Percentiles rank a stretch among this genome's conserved stretches.
Conservation (phyloP, 1,139 yeast species). For the Yamadazyma friedrichii region DNA sequence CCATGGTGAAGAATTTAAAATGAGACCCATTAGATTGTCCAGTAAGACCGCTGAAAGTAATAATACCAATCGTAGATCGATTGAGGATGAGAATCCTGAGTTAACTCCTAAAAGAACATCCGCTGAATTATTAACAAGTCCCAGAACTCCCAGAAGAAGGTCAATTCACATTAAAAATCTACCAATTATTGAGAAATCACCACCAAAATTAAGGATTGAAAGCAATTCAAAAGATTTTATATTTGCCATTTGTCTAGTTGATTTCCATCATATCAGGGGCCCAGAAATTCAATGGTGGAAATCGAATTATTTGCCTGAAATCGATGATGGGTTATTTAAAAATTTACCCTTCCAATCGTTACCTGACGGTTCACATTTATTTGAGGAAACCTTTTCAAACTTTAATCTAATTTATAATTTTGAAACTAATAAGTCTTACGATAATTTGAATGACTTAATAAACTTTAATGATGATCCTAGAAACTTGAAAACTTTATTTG, state of each 20-base stretch:
- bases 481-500: conserved; percentile 74
- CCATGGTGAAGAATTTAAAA: conserved; percentile 13
- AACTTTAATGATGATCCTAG: conserved; percentile 45
- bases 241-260: conserved; percentile 86
- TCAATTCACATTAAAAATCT: conserved; percentile 39
- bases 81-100: not conserved
- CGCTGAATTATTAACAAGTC: conserved; percentile 6
- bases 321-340: conserved; percentile 65
- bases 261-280: conserved; percentile 91
- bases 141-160: conserved; percentile 18
- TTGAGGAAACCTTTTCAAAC: conserved; percentile 90
- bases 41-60: conserved; percentile 8
- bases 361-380: conserved; percentile 93
- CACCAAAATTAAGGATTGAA: conserved; percentile 15
- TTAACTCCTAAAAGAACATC: not conserved
- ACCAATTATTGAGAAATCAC: conserved; percentile 26
- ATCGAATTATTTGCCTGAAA: conserved; percentile 52
- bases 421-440: conserved; percentile 44
- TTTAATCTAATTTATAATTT: conserved; percentile 83
- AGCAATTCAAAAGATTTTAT: conserved; percentile 37
- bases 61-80: not conserved
- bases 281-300: conserved; percentile 95
- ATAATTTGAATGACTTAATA: conserved; percentile 42
- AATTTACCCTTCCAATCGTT: conserved; percentile 89
- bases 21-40: conserved; percentile 17